Conservation (phyloP, 345 rosid species). For the Eucalyptus erythrocorys region DNA sequence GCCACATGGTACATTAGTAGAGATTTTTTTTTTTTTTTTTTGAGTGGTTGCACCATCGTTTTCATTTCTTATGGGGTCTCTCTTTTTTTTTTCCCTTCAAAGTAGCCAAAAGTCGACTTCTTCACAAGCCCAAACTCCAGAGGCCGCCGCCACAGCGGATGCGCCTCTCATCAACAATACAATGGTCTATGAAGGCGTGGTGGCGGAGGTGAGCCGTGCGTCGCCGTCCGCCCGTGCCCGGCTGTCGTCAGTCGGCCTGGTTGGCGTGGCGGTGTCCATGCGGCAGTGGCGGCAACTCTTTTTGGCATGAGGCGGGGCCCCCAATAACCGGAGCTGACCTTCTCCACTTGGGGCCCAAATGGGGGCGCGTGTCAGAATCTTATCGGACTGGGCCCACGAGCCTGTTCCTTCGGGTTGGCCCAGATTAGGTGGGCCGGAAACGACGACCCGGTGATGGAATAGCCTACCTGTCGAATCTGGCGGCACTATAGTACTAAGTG, state of each 20-base stretch:
- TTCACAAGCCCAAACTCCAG: slow-evolving; percentile 19
- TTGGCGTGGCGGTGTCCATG: slow-evolving; percentile 16
- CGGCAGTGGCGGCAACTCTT: slow-evolving; percentile 18
- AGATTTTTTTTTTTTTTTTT: background rate
- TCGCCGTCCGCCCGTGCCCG: slow-evolving; percentile 14
- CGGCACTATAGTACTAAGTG: background rate
- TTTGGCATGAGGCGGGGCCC: slow-evolving; percentile 1
- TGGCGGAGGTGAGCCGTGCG: slow-evolving; percentile 26
- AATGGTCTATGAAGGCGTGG: slow-evolving; percentile 73
- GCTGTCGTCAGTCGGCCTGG: background rate
- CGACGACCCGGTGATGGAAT: slow-evolving; percentile 8
- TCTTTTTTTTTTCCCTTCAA: background rate
- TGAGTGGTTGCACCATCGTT: background rate
- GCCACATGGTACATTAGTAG: background rate
- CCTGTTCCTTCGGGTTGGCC: background rate
- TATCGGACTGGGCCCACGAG: slow-evolving; percentile 1
- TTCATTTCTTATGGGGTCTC: background rate
- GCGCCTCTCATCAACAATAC: slow-evolving; percentile 9
- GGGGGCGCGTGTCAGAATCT: background rate
- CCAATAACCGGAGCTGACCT: background rate
- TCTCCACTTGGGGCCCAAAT: background rate
- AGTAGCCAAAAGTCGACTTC: slow-evolving; percentile 65
- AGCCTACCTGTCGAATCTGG: background rate
- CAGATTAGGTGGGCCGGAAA: slow-evolving; percentile 14
- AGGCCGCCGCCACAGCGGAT: background rate